These are phyloP conservation scores for Vigna nakashimae DNA, from an alignment of 306 rosid species.

Conservation along the genomic window DNA sequence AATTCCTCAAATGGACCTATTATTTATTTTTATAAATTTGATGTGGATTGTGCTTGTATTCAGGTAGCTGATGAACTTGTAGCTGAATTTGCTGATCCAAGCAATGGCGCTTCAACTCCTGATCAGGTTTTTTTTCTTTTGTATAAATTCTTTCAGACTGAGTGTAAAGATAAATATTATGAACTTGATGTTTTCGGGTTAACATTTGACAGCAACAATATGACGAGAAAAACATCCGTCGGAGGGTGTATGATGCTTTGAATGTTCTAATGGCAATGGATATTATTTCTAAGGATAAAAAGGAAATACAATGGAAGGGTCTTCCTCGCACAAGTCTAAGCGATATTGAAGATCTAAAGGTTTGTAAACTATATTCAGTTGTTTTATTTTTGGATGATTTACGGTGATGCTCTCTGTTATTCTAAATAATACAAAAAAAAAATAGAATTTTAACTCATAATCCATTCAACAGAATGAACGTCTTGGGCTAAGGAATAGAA, in stretches of 20 bases:
- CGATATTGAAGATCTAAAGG: constrained; percentile 96
- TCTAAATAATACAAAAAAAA: neutral
- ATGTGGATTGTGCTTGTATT: constrained; percentile 42
- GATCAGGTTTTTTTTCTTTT: constrained; percentile 79
- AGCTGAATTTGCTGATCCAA: constrained; percentile 91
- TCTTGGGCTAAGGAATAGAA: constrained; percentile 77
- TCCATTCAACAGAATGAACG: constrained; percentile 79
- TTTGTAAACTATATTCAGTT: constrained; percentile 43
- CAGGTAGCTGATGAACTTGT: constrained; percentile 99
- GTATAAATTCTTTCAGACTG: constrained; percentile 28
- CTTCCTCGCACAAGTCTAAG: constrained; percentile 90
- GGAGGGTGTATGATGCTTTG: constrained; percentile 98
- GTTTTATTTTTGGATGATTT: constrained; percentile 11
- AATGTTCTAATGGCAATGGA: constrained; percentile 99
- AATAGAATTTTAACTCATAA: constrained; percentile 37
- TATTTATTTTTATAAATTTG: constrained; percentile 7
- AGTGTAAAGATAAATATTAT: constrained; percentile 4
- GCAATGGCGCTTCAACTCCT: constrained; percentile 71
- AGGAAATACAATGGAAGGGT: constrained; percentile 99
- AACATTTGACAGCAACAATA: constrained; percentile 86
- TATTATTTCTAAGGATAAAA: constrained; percentile 88
- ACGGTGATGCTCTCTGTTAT: constrained; percentile 8
- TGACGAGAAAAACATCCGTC: constrained; percentile 94
- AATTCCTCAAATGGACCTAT: neutral
- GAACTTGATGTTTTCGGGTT: constrained; percentile 25